Conservation (phyloP, 208 protist species). For the Lotmaria passim region DNA sequence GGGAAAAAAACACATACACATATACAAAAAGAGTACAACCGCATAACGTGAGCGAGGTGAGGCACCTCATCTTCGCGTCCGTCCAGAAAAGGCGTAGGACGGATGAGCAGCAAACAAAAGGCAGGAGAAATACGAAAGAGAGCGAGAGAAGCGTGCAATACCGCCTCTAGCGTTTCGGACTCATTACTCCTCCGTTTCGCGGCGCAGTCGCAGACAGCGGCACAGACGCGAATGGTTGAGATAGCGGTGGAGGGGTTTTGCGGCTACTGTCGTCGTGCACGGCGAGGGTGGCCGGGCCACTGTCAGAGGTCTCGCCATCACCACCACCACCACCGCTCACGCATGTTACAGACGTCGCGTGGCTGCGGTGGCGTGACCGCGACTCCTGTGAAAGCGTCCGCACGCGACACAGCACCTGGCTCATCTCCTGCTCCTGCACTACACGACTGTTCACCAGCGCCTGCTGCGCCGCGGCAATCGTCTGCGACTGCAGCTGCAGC, state of each 20-base stretch:
- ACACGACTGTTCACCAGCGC: slow-evolving; percentile 39
- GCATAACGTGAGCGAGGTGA: no score
- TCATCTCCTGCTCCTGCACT: slow-evolving; percentile 51
- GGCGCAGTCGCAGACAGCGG: neutral
- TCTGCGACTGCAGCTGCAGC: slow-evolving; percentile 46
- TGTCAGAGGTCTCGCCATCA: neutral
- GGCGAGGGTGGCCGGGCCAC: no score
- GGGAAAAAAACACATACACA: neutral
- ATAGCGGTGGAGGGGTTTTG: neutral
- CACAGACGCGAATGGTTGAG: neutral
- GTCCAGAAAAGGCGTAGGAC: no score
- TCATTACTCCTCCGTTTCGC: slow-evolving; percentile 30
- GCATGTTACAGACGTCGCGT: neutral
- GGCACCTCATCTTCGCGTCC: no score
- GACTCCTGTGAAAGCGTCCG: slow-evolving; percentile 27
- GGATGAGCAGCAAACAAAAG: no score
- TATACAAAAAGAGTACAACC: neutral
- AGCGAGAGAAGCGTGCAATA: neutral
- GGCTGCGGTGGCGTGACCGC: slow-evolving; percentile 15
- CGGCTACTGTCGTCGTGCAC: neutral
- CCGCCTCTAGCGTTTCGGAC: slow-evolving; percentile 19
- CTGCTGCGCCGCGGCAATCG: slow-evolving; percentile 48
- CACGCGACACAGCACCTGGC: slow-evolving; percentile 43
- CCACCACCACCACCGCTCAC: neutral
- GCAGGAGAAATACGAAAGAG: neutral